These are phyloP conservation scores for Aureobasidium sp. DNA, from an alignment of 2,329 filamentous ascomycete species.

Conservation along the genomic window DNA sequence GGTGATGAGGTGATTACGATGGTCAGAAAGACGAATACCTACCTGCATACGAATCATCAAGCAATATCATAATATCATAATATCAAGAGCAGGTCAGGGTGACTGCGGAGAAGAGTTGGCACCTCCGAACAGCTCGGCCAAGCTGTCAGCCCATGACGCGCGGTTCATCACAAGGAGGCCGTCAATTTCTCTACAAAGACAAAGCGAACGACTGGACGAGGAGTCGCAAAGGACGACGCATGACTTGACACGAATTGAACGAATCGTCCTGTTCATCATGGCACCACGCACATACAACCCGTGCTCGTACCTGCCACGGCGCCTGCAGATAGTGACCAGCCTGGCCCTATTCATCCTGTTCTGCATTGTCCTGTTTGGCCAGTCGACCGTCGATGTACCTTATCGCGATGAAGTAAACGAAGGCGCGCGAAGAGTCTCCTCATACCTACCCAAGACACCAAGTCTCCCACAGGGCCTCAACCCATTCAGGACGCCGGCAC, in stretches of 20 bases:
- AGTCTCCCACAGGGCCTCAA: conserved; percentile 37
- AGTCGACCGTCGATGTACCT: conserved; percentile 26
- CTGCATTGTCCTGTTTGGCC: conserved; percentile 29
- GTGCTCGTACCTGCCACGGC: conserved; percentile 35
- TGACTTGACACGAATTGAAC: conserved; percentile 9
- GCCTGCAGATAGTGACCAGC: conserved; percentile 38
- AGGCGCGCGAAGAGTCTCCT: conserved; percentile 32
- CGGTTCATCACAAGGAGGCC: background rate
- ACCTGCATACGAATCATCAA: no score
- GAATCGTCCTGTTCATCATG: background rate
- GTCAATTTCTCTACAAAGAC: background rate
- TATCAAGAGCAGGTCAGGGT: background rate
- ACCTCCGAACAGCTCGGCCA: background rate
- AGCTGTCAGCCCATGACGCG: conserved; percentile 4
- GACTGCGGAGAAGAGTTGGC: conserved; percentile 2
- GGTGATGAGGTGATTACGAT: background rate
- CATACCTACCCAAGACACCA: conserved; percentile 25
- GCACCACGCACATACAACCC: conserved; percentile 22
- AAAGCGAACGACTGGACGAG: background rate
- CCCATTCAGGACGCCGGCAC: conserved; percentile 61
- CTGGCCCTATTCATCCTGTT: conserved; percentile 32
- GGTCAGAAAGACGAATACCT: background rate
- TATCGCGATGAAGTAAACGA: conserved; percentile 30
- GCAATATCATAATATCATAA: no score
- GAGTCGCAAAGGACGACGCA: background rate